Conservation (phyloP, 176 grass and related monocot genomes). For the Cocos nucifera region DNA sequence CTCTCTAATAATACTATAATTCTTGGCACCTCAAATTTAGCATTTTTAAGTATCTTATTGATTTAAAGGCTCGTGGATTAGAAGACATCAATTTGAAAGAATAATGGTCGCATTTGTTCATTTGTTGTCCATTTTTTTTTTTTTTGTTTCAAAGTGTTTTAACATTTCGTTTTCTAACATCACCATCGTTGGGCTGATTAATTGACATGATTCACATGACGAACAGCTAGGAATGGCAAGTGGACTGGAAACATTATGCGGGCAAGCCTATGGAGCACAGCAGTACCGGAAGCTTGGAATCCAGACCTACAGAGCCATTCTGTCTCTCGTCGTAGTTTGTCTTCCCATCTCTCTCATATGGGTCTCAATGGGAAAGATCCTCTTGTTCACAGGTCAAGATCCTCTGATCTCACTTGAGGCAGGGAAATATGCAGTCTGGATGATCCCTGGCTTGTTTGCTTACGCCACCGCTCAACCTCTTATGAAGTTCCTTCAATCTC, state of each 20-base stretch:
- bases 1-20: too few relatives aligned
- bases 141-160: not conserved
- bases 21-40: too few relatives aligned
- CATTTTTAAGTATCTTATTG: too few relatives aligned
- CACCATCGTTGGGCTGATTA: not conserved
- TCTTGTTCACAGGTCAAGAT: slow-evolving; percentile 62
- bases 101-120: too few relatives aligned
- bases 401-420: slow-evolving; percentile 52
- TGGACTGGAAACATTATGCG: slow-evolving; percentile 73
- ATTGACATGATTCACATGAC: slow-evolving; percentile 6
- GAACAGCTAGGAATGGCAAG: slow-evolving; percentile 84
- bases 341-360: slow-evolving; percentile 69
- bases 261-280: slow-evolving; percentile 83
- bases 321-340: slow-evolving; percentile 47
- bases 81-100: too few relatives aligned
- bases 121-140: not conserved
- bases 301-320: slow-evolving; percentile 68
- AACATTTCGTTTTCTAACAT: not conserved
- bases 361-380: slow-evolving; percentile 56
- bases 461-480: slow-evolving; percentile 54
- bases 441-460: slow-evolving; percentile 77
- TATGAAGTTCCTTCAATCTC: slow-evolving; percentile 73
- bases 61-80: too few relatives aligned
- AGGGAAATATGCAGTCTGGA: slow-evolving; percentile 58
- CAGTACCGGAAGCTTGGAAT: slow-evolving; percentile 52